A percentile compares a stretch with the other conserved stretches of the same genome.
Conservation (phyloP, 2,329 filamentous ascomycete species). For the Penicillium fuscoglaucum region DNA sequence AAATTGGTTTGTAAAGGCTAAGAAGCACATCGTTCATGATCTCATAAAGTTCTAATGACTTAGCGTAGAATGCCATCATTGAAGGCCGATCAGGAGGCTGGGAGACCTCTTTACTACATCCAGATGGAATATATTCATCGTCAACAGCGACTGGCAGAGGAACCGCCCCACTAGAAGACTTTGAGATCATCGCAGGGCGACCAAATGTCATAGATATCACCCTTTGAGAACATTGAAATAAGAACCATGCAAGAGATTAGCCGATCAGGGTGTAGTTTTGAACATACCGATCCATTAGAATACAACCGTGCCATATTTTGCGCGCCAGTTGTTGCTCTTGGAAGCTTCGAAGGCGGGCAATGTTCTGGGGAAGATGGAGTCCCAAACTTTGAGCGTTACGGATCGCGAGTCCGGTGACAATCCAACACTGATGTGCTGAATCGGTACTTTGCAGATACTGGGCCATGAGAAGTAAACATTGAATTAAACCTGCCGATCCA, state of each 20-base stretch:
- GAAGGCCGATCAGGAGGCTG: constrained; percentile 30
- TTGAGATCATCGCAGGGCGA: constrained; percentile 39
- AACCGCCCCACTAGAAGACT: constrained; percentile 27
- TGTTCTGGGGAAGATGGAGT: constrained; percentile 47
- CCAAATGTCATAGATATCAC: constrained; percentile 43
- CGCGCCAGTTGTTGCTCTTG: constrained; percentile 34
- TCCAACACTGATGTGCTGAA: constrained; percentile 52
- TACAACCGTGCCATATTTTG: constrained; percentile 40
- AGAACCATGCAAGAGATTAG: not conserved
- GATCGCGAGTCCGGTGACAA: constrained; percentile 50
- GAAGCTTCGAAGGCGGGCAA: constrained; percentile 24
- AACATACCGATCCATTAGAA: constrained; percentile 39
- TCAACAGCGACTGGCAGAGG: constrained; percentile 34
- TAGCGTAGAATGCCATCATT: constrained; percentile 35
- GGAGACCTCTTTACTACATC: constrained; percentile 13
- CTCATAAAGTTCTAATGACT: constrained; percentile 37
- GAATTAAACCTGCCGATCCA: constrained; percentile 48
- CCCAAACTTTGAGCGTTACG: constrained; percentile 52
- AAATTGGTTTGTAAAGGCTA: constrained; percentile 30
- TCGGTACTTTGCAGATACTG: constrained; percentile 54
- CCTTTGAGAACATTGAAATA: constrained; percentile 15
- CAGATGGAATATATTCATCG: constrained; percentile 32
- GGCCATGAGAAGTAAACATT: constrained; percentile 50
- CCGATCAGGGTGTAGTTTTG: not conserved
- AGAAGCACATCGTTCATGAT: constrained; percentile 39